Percentiles rank a stretch among this genome's conserved stretches.
Conservation (phyloP, 805 yeast species). For the Ogataea nakhonphanomensis region DNA sequence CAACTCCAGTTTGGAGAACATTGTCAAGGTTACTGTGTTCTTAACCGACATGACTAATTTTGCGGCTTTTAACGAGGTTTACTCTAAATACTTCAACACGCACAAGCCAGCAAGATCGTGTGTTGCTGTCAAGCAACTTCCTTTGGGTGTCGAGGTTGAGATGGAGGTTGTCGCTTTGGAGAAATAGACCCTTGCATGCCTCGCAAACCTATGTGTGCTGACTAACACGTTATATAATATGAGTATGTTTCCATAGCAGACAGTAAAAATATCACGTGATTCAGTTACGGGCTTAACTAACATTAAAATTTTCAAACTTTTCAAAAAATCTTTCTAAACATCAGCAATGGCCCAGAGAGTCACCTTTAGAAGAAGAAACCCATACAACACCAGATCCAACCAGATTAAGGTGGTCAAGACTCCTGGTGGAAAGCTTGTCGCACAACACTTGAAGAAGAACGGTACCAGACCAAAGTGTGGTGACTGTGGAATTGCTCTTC, state of each 20-base stretch:
- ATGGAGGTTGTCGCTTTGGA: conserved; percentile 72
- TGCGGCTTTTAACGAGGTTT: conserved; percentile 80
- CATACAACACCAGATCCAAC: conserved; percentile 99
- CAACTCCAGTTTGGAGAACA: conserved; percentile 76
- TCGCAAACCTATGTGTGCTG: too few species aligned
- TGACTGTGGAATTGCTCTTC: conserved; percentile 71
- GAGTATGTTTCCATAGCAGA: too few species aligned
- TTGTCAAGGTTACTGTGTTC: conserved; percentile 86
- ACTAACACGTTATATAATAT: too few species aligned
- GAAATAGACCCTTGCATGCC: conserved; percentile 26
- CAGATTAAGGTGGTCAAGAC: conserved; percentile 99
- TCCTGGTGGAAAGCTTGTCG: conserved; percentile 99
- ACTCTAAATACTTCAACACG: conserved; percentile 67
- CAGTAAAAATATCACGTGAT: conserved; percentile 3
- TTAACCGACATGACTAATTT: conserved; percentile 88
- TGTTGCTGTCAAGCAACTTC: conserved; percentile 90
- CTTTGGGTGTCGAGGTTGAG: conserved; percentile 91
- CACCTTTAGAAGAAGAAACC: conserved; percentile 98
- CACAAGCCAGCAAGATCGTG: conserved; percentile 97
- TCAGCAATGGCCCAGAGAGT: conserved; percentile 93
- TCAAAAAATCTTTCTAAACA: conserved; percentile 8
- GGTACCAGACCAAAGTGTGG: conserved; percentile 88
- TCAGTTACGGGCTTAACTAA: conserved; percentile 2
- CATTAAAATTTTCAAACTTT: conserved; percentile 11
- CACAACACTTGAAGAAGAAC: conserved; percentile 93